Evolutionary conservation across 148 eudicot species (phyloP).

Genomic region (Pouteria glomerata): DNA sequence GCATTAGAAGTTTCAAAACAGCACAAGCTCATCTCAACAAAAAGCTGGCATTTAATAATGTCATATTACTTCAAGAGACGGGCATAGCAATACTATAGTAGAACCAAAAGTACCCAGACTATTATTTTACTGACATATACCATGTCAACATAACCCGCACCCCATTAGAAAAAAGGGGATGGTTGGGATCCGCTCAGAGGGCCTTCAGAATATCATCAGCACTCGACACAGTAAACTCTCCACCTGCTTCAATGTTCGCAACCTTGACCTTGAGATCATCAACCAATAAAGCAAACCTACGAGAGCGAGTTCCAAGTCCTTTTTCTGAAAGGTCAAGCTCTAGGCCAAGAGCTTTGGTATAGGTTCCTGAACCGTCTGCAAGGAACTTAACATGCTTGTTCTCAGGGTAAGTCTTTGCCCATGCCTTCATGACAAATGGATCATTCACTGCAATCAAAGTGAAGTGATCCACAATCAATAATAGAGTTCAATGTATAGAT

Average conservation of each 20-base stretch:
- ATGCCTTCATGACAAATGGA: conserved; percentile 30
- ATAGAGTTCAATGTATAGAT: too few relatives aligned
- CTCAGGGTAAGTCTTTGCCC: conserved; percentile 22
- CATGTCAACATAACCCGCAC: not conserved
- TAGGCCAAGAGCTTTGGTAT: conserved; percentile 26
- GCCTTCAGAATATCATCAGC: conserved; percentile 26
- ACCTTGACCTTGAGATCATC: conserved; percentile 23
- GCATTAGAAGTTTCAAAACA: too few relatives aligned
- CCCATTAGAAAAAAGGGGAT: not conserved
- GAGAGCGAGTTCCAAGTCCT: conserved; percentile 23
- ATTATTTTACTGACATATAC: too few relatives aligned
- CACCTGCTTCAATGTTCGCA: conserved; percentile 23
- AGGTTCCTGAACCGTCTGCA: conserved; percentile 25
- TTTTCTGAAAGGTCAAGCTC: conserved; percentile 29
- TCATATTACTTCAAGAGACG: too few relatives aligned
- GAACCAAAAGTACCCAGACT: too few relatives aligned
- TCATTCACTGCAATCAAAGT: conserved; percentile 21
- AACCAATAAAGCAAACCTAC: conserved; percentile 28
- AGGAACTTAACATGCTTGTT: conserved; percentile 29
- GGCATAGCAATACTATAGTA: too few relatives aligned
- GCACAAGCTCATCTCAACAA: too few relatives aligned
- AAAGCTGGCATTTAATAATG: too few relatives aligned
- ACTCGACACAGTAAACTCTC: conserved; percentile 23
- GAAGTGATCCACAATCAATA: too few relatives aligned
- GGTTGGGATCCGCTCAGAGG: not conserved